Evolutionary conservation across 2,329 filamentous ascomycete genomes (phyloP).

Genomic region (Basipetospora chlamydospora): DNA sequence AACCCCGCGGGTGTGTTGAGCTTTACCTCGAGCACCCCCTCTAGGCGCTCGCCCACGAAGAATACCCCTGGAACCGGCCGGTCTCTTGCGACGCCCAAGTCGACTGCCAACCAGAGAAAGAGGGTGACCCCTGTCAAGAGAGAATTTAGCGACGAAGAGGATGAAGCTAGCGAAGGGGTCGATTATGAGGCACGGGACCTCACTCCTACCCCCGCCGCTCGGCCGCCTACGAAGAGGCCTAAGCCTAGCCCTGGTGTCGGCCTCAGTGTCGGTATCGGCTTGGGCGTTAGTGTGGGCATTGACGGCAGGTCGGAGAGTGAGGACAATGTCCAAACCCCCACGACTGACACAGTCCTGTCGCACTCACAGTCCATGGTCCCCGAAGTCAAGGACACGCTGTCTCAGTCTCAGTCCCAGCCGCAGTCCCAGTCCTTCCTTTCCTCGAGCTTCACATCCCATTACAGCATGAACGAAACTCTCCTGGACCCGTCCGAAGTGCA

Average conservation of each 20-base stretch:
- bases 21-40: not conserved
- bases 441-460: not conserved
- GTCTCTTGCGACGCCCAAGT: slow-evolving; percentile 6
- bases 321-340: not conserved
- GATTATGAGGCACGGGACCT: slow-evolving; percentile 8
- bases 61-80: slow-evolving; percentile 9
- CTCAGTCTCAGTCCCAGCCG: too few species aligned
- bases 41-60: slow-evolving; percentile 6
- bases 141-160: slow-evolving; percentile 11
- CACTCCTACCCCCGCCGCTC: slow-evolving; percentile 1
- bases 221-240: not conserved
- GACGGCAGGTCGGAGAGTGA: slow-evolving; percentile 3
- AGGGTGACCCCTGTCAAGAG: slow-evolving; percentile 13
- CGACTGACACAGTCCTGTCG: too few species aligned
- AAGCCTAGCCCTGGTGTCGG: not conserved
- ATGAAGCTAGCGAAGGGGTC: slow-evolving; percentile 13
- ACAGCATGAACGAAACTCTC: not conserved
- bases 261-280: too few species aligned
- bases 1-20: slow-evolving; percentile 28
- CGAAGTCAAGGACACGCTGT: too few species aligned
- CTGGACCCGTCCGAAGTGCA: not conserved
- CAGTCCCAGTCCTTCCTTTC: slow-evolving; percentile 2
- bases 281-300: too few species aligned
- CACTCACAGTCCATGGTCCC: too few species aligned
- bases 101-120: slow-evolving; percentile 10